Conservation (phyloP, 1,284 basidiomycete genomes). For the Ganoderma sinense region DNA sequence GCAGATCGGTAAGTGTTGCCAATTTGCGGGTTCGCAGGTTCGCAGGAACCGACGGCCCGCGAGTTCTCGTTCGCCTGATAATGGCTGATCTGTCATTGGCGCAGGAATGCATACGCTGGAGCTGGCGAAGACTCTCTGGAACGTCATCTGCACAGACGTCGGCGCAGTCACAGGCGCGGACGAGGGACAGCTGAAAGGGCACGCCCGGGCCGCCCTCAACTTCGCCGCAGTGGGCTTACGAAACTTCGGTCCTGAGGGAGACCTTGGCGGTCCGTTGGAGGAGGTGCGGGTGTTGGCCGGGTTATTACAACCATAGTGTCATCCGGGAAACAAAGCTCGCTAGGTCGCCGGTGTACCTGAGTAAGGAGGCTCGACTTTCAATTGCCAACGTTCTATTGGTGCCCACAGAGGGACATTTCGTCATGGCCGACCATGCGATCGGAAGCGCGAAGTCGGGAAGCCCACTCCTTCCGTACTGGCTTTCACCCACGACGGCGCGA, state of each 20-base stretch:
- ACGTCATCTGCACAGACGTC: conserved; percentile 49
- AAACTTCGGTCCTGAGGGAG: conserved; percentile 65
- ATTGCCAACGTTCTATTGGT: not conserved
- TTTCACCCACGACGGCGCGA: not conserved
- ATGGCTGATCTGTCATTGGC: conserved; percentile 8
- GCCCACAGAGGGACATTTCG: not conserved
- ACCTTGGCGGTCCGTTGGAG: conserved; percentile 61
- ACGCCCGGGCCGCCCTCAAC: conserved; percentile 46
- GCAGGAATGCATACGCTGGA: conserved; percentile 79
- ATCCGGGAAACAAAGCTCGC: not conserved
- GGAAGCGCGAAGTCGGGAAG: not conserved
- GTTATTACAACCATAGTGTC: conserved; percentile 1
- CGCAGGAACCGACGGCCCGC: not conserved
- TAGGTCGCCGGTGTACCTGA: not conserved
- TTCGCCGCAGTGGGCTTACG: conserved; percentile 50
- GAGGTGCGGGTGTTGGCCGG: conserved; percentile 54
- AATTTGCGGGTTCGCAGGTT: not conserved
- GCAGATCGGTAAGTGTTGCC: conserved; percentile 65
- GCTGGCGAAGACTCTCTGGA: conserved; percentile 78
- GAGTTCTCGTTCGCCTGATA: not conserved
- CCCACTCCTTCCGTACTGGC: not conserved
- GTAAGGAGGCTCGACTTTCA: not conserved
- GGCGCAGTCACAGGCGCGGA: conserved; percentile 25
- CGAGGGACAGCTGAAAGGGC: conserved; percentile 28
- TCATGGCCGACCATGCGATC: not conserved